These are phyloP conservation scores for Berkeleyomyces rouxiae DNA, from an alignment of 2,329 filamentous ascomycete genomes.

Conservation along the genomic window DNA sequence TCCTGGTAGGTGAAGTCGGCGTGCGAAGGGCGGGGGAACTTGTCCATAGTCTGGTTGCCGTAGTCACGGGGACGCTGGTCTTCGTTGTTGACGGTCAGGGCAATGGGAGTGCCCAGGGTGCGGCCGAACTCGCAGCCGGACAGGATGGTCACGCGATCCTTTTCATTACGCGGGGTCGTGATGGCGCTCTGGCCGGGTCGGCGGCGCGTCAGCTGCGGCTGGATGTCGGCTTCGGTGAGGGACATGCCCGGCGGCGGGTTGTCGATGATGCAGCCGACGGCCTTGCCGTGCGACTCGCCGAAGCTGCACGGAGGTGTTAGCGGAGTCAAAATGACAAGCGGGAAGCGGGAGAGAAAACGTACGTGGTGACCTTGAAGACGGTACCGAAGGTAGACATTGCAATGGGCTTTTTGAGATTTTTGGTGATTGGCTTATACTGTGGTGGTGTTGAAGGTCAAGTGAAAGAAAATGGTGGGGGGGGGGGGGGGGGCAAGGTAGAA, in stretches of 20 bases:
- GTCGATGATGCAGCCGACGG: conserved; percentile 89
- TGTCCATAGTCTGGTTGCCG: conserved; percentile 73
- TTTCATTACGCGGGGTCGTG: conserved; percentile 84
- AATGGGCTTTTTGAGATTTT: conserved; percentile 11
- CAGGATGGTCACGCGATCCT: conserved; percentile 80
- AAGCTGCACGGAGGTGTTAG: conserved; percentile 22
- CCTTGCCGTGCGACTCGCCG: conserved; percentile 66
- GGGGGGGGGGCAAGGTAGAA: conserved; percentile 5
- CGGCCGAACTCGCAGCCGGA: conserved; percentile 82
- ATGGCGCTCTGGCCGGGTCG: conserved; percentile 79
- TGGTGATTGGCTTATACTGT: conserved; percentile 3
- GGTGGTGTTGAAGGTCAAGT: conserved; percentile 4
- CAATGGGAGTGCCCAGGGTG: conserved; percentile 82
- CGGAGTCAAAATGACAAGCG: conserved; percentile 4
- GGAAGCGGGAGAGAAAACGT: conserved; percentile 22
- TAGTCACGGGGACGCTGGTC: conserved; percentile 91
- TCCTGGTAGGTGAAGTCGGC: conserved; percentile 95
- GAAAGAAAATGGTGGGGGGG: conserved; percentile 12
- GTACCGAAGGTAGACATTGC: conserved; percentile 79
- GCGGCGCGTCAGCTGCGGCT: conserved; percentile 83
- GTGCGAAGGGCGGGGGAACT: conserved; percentile 79
- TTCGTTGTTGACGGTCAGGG: conserved; percentile 74
- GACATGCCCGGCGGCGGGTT: conserved; percentile 76
- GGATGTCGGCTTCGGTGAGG: conserved; percentile 73
- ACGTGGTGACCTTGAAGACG: conserved; percentile 71